phyloP scores from a whole-genome alignment of 2,329 filamentous ascomycete species.

The Aspergillus intermedius region DNA sequence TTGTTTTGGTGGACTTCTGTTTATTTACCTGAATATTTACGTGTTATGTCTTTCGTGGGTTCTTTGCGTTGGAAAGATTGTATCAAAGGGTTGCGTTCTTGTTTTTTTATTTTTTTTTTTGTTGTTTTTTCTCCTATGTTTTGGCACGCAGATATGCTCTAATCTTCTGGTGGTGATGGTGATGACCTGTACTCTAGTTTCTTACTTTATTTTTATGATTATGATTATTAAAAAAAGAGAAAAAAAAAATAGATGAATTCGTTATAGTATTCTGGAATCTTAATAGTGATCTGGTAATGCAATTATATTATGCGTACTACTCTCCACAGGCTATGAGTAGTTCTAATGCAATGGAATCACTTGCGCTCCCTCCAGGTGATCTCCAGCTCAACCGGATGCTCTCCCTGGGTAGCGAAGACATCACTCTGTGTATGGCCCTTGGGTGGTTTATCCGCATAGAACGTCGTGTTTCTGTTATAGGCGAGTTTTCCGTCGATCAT shows the following conservation, averaged over 20 bases:
- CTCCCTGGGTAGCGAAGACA: slow-evolving; percentile 25
- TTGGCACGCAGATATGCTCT: slow-evolving; percentile 15
- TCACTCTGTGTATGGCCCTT: slow-evolving; percentile 30
- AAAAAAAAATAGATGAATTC: neutral
- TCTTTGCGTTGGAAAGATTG: too few relatives aligned
- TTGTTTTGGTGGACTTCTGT: slow-evolving; percentile 4
- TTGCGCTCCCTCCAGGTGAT: slow-evolving; percentile 25
- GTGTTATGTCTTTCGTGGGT: neutral
- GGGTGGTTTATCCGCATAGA: slow-evolving; percentile 33
- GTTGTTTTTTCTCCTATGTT: slow-evolving; percentile 1
- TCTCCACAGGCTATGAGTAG: neutral
- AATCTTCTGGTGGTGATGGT: slow-evolving; percentile 6
- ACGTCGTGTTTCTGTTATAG: slow-evolving; percentile 29
- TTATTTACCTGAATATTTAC: slow-evolving; percentile 1
- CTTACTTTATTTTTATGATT: neutral
- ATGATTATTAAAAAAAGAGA: neutral
- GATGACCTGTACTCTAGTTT: slow-evolving; percentile 9
- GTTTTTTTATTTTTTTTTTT: neutral
- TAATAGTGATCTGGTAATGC: neutral
- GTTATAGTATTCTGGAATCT: neutral
- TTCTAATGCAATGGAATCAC: neutral
- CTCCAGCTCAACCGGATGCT: slow-evolving; percentile 28
- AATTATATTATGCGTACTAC: neutral
- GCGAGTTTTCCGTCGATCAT: slow-evolving; percentile 25
- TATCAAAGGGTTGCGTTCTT: neutral